A percentile compares a stretch with the other conserved stretches of the same genome.
phyloP scores from a whole-genome alignment of 306 rosid genomes.

The Prunus mongolica region DNA sequence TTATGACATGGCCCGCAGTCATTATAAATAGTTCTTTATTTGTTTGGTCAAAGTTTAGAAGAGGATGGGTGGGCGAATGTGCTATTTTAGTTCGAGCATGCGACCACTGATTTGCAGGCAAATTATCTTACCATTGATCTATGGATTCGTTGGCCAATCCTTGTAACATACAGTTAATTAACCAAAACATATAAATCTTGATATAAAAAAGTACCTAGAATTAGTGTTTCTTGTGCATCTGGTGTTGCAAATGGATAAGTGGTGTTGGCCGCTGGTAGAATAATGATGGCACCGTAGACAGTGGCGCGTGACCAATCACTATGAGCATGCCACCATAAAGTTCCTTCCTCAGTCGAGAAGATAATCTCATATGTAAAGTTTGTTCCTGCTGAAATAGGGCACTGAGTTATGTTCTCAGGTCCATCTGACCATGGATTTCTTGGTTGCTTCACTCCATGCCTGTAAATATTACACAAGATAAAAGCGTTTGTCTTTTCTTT shows the following conservation, averaged over 20 bases:
- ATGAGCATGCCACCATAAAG: slow-evolving; percentile 30
- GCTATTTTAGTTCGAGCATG: too few relatives aligned
- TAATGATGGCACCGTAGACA: slow-evolving; percentile 15
- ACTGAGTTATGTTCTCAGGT: slow-evolving; percentile 23
- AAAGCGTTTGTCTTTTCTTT: too few relatives aligned
- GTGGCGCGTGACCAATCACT: slow-evolving; percentile 29
- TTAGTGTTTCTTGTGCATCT: not conserved
- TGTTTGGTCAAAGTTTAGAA: too few relatives aligned
- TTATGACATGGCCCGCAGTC: too few relatives aligned
- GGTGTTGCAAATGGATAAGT: slow-evolving; percentile 20
- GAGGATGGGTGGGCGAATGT: too few relatives aligned
- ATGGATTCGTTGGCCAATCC: too few relatives aligned
- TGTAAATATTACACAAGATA: not conserved
- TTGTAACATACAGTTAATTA: not conserved
- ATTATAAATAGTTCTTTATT: too few relatives aligned
- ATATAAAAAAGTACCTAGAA: slow-evolving; percentile 7
- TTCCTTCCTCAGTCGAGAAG: slow-evolving; percentile 22
- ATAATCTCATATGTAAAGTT: slow-evolving; percentile 8
- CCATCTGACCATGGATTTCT: slow-evolving; percentile 34
- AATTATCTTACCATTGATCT: too few relatives aligned
- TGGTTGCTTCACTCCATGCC: slow-evolving; percentile 31
- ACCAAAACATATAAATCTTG: not conserved
- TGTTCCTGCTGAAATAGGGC: slow-evolving; percentile 13
- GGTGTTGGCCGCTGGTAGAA: not conserved
- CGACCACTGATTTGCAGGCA: too few relatives aligned